A percentile compares a stretch with the other conserved stretches of the same genome.
phyloP scores from a whole-genome alignment of 2,329 filamentous ascomycete genomes.

The Kalmusia sp. region DNA sequence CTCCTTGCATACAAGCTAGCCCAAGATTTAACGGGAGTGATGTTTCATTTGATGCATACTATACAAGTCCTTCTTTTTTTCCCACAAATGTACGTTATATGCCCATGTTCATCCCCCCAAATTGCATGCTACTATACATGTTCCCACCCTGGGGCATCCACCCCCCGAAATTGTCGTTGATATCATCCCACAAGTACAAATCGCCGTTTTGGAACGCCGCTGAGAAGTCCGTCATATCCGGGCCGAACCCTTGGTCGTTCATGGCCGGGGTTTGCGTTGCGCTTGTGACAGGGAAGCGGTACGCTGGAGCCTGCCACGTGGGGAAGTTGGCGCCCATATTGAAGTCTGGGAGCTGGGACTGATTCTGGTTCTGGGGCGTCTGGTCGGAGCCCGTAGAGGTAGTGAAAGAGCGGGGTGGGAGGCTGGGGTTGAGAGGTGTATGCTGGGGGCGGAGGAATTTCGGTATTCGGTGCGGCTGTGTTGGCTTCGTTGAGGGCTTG shows the following conservation, averaged over 20 bases:
- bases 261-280: slow-evolving; percentile 12
- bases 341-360: neutral
- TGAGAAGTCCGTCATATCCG: slow-evolving; percentile 42
- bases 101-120: slow-evolving; percentile 22
- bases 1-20: no score
- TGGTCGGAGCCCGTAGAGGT: neutral
- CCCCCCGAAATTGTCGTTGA: slow-evolving; percentile 40
- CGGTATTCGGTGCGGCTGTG: neutral
- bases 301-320: slow-evolving; percentile 3
- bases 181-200: slow-evolving; percentile 46
- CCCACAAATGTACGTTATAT: no score
- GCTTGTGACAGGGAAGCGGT: neutral
- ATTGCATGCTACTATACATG: slow-evolving; percentile 34
- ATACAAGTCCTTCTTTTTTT: no score
- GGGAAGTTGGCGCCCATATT: neutral
- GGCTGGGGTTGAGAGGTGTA: neutral
- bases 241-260: slow-evolving; percentile 6
- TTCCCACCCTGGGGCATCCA: slow-evolving; percentile 37
- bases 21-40: no score
- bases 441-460: neutral
- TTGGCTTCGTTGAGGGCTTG: neutral
- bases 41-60: no score
- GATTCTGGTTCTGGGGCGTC: neutral
- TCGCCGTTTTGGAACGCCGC: slow-evolving; percentile 45
- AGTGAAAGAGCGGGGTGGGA: neutral